A percentile compares a stretch with the other conserved stretches of the same genome.
Evolutionary conservation across 768 basidiomycete genomes (phyloP).

Genomic region (Lactarius sp.): DNA sequence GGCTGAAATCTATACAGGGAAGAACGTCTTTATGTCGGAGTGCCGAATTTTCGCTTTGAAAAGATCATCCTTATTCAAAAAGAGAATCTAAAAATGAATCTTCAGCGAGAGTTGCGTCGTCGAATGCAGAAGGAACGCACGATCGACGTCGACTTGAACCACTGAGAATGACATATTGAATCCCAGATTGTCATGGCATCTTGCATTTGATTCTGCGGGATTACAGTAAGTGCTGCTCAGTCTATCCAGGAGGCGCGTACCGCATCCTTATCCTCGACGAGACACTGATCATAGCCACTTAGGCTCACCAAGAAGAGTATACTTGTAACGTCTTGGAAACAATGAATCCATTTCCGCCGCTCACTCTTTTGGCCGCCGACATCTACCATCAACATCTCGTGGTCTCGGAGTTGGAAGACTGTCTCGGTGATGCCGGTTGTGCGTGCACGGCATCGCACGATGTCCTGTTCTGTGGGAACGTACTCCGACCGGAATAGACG

Average conservation of each 20-base stretch:
- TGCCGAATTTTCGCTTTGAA: constrained; percentile 76
- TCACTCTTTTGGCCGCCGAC: constrained; percentile 94
- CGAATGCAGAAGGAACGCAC: constrained; percentile 36
- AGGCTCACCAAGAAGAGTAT: constrained; percentile 89
- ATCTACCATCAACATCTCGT: constrained; percentile 90
- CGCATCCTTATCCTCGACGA: constrained; percentile 89
- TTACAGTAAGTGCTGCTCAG: constrained; percentile 2
- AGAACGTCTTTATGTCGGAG: constrained; percentile 85
- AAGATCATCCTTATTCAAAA: constrained; percentile 95
- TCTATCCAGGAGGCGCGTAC: constrained; percentile 42
- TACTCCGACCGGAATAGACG: constrained; percentile 73
- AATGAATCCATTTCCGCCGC: constrained; percentile 90
- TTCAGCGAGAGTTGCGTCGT: constrained; percentile 1
- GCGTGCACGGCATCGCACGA: constrained; percentile 77
- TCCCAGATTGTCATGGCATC: constrained; percentile 99
- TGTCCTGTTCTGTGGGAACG: constrained; percentile 78
- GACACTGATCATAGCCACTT: constrained; percentile 91
- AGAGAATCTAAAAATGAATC: constrained; percentile 56
- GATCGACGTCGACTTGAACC: constrained; percentile 93
- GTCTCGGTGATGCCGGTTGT: constrained; percentile 93
- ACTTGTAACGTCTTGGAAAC: constrained; percentile 91
- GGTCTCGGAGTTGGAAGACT: constrained; percentile 68
- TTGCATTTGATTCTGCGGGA: constrained; percentile 89
- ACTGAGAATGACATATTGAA: constrained; percentile 95
- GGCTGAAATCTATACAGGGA: constrained; percentile 50